Base-by-base conservation (phyloP, 192 early-diverging fungal species). In the Pilobolus umbonatus region DNA sequence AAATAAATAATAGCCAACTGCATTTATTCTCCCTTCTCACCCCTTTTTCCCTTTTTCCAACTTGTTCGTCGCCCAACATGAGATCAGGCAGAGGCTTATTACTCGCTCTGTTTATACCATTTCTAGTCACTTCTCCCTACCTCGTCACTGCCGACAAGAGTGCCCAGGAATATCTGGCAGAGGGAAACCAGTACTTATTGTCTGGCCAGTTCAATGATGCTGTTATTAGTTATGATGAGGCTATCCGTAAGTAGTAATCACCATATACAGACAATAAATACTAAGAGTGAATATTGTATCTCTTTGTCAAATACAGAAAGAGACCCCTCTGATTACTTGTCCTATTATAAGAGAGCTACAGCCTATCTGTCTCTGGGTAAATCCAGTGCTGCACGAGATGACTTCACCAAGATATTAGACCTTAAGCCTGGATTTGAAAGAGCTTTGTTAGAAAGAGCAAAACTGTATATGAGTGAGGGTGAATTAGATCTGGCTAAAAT, bases 311-410 rank as follows among this genome's bases (percentile, higher is more conserved):
- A 47, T 26, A 38, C 76, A 77, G 89, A 72, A 29, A 65, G 69
- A 34, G 93, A 98, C 57, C 88, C 91, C 9, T 70, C 77, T 43
- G 88, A 92, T 78, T 91, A 95, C 56, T 63, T 92, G 9, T 85
- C 85, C n/a, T 90, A 88, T 74, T 96, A 87, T 67, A 85, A 88
- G 66, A 80, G 94, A 44, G 96, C 94, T 0, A 84, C 88, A 12
- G 86, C 88, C 7, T 86, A 93, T 43, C 69, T 97, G 38, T 80
- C 80, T 19, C 57, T 94, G 25, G 90, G 88, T 46, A 80, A 83
- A 35, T 81, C 80, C 49, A 57, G 69, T 6, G 78, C 83, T 36
- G 96, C 96, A 4, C 57, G 93, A 1, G 73, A 78, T 14, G 96
- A 98, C 71, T 93, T 97, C 69, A 69, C 80, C 29, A 82, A 77